Evolutionary conservation across 805 yeast species (phyloP).

Genomic region (Candida stauntonica): DNA sequence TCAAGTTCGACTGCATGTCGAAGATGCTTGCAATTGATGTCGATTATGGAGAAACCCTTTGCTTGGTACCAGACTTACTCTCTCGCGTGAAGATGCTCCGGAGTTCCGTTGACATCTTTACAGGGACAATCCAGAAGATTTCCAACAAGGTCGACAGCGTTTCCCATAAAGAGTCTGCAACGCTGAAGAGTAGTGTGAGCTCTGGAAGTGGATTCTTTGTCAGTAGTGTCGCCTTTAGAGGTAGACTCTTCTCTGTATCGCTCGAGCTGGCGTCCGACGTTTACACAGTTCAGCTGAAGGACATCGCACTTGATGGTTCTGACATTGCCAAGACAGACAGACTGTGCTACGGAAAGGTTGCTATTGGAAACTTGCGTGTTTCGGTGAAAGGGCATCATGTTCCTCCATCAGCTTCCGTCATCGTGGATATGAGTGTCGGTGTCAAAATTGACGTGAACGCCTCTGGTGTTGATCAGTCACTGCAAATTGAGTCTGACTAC

Average conservation of each 20-base stretch:
- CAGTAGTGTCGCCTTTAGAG: slow-evolving; percentile 9
- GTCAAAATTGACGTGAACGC: slow-evolving; percentile 39
- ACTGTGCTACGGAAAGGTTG: slow-evolving; percentile 22
- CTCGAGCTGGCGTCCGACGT: slow-evolving; percentile 2
- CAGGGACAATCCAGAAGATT: not conserved
- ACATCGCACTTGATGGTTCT: slow-evolving; percentile 9
- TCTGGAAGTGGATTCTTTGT: not conserved
- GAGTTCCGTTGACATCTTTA: slow-evolving; percentile 1
- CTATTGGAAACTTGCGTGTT: slow-evolving; percentile 27
- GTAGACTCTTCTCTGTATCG: slow-evolving; percentile 4
- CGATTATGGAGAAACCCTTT: slow-evolving; percentile 1
- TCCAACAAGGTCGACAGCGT: too few relatives aligned
- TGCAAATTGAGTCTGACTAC: slow-evolving; percentile 56
- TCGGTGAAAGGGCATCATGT: slow-evolving; percentile 28
- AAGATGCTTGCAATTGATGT: not conserved
- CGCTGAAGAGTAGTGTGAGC: not conserved
- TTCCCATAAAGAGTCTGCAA: too few relatives aligned
- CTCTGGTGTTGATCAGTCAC: slow-evolving; percentile 33
- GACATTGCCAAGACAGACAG: slow-evolving; percentile 7
- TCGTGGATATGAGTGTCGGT: slow-evolving; percentile 44
- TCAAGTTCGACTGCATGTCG: slow-evolving; percentile 2
- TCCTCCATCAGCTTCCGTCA: slow-evolving; percentile 35
- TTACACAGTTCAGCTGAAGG: slow-evolving; percentile 11
- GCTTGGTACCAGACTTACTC: slow-evolving; percentile 6
- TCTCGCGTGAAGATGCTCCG: slow-evolving; percentile 1